Conservation (phyloP, 2,329 filamentous ascomycete genomes). For the Scleromitrula shiraiana region DNA sequence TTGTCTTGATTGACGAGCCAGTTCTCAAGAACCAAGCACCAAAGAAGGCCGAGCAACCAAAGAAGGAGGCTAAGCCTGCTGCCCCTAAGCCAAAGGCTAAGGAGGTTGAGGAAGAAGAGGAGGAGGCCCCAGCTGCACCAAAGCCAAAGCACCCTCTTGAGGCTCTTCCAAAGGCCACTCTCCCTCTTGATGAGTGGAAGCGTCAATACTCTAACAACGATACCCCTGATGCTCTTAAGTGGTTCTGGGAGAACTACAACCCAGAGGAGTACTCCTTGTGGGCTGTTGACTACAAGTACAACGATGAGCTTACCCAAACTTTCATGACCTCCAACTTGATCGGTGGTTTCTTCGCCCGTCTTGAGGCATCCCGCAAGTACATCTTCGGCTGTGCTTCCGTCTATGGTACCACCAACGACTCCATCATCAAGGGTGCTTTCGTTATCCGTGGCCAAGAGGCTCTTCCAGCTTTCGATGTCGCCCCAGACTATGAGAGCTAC, state of each 20-base stretch:
- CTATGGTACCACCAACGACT: slow-evolving; percentile 82
- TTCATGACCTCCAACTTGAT: slow-evolving; percentile 99
- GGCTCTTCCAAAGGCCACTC: slow-evolving; percentile 66
- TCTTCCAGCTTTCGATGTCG: slow-evolving; percentile 85
- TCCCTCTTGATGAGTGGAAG: slow-evolving; percentile 96
- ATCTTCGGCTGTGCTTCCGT: slow-evolving; percentile 87
- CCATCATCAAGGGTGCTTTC: slow-evolving; percentile 87
- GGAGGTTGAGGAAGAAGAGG: slow-evolving; percentile 55
- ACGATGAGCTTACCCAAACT: slow-evolving; percentile 89
- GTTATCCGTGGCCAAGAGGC: slow-evolving; percentile 87
- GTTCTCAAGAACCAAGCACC: slow-evolving; percentile 59
- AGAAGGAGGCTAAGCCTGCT: slow-evolving; percentile 50
- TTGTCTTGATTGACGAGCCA: slow-evolving; percentile 74
- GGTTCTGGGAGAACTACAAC: slow-evolving; percentile 97
- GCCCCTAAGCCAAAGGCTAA: slow-evolving; percentile 38
- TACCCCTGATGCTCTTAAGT: slow-evolving; percentile 76
- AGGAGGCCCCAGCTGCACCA: slow-evolving; percentile 53
- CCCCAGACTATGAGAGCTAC: slow-evolving; percentile 96
- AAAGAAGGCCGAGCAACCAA: slow-evolving; percentile 64
- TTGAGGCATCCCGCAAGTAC: slow-evolving; percentile 97
- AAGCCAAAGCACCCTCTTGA: slow-evolving; percentile 98
- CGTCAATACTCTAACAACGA: slow-evolving; percentile 97
- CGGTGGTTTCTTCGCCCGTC: slow-evolving; percentile 94
- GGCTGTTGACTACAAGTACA: slow-evolving; percentile 97
- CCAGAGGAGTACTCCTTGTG: slow-evolving; percentile 94